Base-by-base conservation (phyloP, 306 rosid species). In the Cucumis sativus region DNA sequence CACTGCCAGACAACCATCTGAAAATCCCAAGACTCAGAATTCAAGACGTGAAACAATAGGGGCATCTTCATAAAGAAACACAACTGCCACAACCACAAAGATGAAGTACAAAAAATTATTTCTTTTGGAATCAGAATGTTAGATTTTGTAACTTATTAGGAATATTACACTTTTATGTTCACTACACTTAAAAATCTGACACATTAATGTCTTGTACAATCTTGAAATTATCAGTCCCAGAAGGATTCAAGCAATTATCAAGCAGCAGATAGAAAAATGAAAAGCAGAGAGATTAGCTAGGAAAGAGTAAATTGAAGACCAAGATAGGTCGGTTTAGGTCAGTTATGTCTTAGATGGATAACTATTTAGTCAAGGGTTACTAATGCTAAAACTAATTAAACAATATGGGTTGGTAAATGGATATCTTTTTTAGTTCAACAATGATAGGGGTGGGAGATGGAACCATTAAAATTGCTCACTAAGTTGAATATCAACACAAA, bases 1-100 rank as follows among this genome's bases (percentile, higher is more conserved):
- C 86, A 73, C 90, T 79, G 77, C 89, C 97, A 62, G 97, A 92
- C 70, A 94, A 77, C 93, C 96, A 90, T 81, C 98, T 94, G 85
- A 25, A 76, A 80, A 79, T 76, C 58, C 65, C 79, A 79, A 78
- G 79, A 71, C 77, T 75, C 78, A 79, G 80, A 73, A 9, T 78
- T 68, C 69, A 61, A 13, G 47, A 37, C 73, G 33, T 25, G 18
- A 79, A 79, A 75, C 14, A 39, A 66, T 14, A 28, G 63, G 62
- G 62, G 40, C 1, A 47, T 72, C 77, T 45, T 49, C 43, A 5
- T 25, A 52, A 73, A 3, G 55, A 73, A 47, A 73, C 43, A 51
- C 40, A 47, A 73, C 23, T 47, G 77, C 60, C 60, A 52, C 9
- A 56, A 61, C 25, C 49, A 64, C 8, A 35, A 59, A 69, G 8